Base-by-base conservation (phyloP, 805 yeast species). In the Clavispora vitiphila region DNA sequence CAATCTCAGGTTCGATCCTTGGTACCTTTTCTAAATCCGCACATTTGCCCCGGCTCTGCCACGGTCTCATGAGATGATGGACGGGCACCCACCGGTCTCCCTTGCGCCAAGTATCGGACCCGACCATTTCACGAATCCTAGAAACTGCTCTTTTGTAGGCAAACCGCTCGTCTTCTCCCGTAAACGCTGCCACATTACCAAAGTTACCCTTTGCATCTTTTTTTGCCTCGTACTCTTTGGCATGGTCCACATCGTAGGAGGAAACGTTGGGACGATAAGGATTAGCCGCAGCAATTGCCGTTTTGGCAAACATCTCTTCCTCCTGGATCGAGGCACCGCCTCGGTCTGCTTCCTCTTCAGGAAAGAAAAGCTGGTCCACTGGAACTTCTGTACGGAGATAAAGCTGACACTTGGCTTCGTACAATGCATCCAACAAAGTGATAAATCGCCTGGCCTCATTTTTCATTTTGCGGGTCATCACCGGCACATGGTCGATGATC, bases 121-220 rank as follows among this genome's bases (percentile, higher is more conserved):
- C 69, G 3, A 77, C 72, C 82, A 78, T 78, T 49, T 78, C 83
- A 39, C 69, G 68, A 27, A 83, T 69, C 48, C 90, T 63, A 51
- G 82, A 78, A 1, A 82, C 80, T 0, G 90, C 89, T 49, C 90
- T 62, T 47, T 77, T 78, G 53, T 74, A 83, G 3, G 90, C 88
- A 61, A 83, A 83, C 61, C 72, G 73, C 55, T 83, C 90, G 59
- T 83, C 90, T 51, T 83, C 87, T 19, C 90, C 90, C 0, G 88
- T 83, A 51, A 83, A 83, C 8, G 80, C 78, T 9, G 67, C 64
- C 15, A 72, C 56, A 39, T 79, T 69, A 11, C 73, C 66, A 49
- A 69, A 78, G 50, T 78, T 34, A 7, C 41, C 19, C 7, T 39
- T 34, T 29, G 34, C 35, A 34, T 38, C 24, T 11, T 8, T 32